phyloP scores from a whole-genome alignment of 2,329 filamentous ascomycete species.

The Ophiostoma himal-ulmi region DNA sequence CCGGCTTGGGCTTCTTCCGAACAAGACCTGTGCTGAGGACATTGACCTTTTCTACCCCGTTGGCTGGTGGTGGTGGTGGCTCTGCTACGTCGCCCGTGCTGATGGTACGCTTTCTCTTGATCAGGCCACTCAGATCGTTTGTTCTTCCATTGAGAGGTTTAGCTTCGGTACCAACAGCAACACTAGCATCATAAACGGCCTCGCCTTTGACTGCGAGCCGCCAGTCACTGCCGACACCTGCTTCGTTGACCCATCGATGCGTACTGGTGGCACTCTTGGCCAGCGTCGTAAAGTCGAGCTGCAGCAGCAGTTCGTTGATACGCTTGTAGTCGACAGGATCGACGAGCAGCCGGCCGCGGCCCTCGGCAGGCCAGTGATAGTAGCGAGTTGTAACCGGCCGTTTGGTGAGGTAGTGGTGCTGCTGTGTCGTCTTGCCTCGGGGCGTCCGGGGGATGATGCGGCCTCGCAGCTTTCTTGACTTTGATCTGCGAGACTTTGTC shows the following conservation, averaged over 20 bases:
- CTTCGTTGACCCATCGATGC: slow-evolving; percentile 63
- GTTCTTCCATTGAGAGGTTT: not conserved
- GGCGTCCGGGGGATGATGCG: slow-evolving; percentile 59
- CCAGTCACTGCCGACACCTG: slow-evolving; percentile 50
- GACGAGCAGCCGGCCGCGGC: slow-evolving; percentile 59
- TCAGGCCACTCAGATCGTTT: slow-evolving; percentile 45
- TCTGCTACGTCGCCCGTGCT: not conserved
- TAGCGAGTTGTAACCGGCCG: slow-evolving; percentile 51
- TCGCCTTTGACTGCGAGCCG: slow-evolving; percentile 46
- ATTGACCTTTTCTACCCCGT: slow-evolving; percentile 28
- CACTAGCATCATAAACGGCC: slow-evolving; percentile 28
- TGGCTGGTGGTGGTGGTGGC: not conserved
- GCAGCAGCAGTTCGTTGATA: slow-evolving; percentile 62
- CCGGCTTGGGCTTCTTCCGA: slow-evolving; percentile 51
- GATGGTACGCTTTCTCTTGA: slow-evolving; percentile 35
- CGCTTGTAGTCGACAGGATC: slow-evolving; percentile 61
- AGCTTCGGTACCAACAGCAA: slow-evolving; percentile 14
- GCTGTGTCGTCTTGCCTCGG: slow-evolving; percentile 52
- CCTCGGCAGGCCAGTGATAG: slow-evolving; percentile 59
- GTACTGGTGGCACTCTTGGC: slow-evolving; percentile 61
- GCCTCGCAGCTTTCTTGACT: slow-evolving; percentile 46
- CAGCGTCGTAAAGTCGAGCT: slow-evolving; percentile 65
- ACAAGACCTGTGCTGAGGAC: slow-evolving; percentile 38
- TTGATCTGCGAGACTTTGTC: not conserved
- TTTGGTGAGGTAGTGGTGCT: slow-evolving; percentile 43